Evolutionary conservation across 129 eudicot genomes (phyloP).

Genomic region (Rutidosis leptorrhynchoides): DNA sequence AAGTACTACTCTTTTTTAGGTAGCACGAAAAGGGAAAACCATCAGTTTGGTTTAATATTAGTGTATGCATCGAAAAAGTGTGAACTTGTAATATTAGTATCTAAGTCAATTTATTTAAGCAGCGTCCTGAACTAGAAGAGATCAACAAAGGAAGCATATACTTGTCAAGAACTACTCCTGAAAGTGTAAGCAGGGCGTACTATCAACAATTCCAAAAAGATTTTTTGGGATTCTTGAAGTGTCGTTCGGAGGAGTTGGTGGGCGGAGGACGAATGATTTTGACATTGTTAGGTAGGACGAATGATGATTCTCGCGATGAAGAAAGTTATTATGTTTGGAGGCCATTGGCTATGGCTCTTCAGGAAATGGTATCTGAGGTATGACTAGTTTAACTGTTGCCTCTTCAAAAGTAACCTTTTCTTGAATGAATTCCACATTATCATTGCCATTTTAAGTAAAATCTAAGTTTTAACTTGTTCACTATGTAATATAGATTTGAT

Average conservation of each 20-base stretch:
- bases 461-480: too few species aligned
- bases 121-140: constrained; percentile 55
- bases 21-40: too few species aligned
- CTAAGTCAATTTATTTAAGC: neutral
- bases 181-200: constrained; percentile 30
- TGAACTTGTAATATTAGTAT: too few species aligned
- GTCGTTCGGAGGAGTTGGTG: constrained; percentile 40
- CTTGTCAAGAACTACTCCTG: constrained; percentile 36
- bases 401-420: too few species aligned
- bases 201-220: constrained; percentile 33
- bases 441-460: too few species aligned
- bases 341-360: constrained; percentile 51
- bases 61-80: too few species aligned
- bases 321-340: constrained; percentile 50
- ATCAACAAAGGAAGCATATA: constrained; percentile 44
- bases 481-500: too few species aligned
- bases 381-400: neutral
- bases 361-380: constrained; percentile 58
- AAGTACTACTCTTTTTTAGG: too few species aligned
- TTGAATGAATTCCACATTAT: too few species aligned
- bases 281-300: constrained; percentile 38
- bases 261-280: constrained; percentile 52
- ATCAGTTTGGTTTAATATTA: too few species aligned
- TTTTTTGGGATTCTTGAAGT: constrained; percentile 37
- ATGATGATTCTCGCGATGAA: constrained; percentile 27